phyloP scores from a whole-genome alignment of 169 alveolate species.

The Cryptosporidium ubiquitum region DNA sequence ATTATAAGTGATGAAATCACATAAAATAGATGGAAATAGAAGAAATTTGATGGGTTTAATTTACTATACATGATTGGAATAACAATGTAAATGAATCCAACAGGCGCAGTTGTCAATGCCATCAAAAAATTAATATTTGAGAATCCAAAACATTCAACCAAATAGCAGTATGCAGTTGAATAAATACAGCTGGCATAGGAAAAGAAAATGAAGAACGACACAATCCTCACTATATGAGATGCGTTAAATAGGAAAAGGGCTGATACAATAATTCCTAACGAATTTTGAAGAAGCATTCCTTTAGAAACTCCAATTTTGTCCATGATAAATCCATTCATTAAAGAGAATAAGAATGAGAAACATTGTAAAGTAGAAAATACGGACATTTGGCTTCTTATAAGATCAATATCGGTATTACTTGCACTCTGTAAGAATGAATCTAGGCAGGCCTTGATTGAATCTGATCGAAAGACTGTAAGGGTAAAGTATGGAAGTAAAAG shows the following conservation, averaged over 20 bases:
- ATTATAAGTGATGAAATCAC: conserved; percentile 32
- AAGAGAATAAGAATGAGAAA: conserved; percentile 55
- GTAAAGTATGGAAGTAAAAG: conserved; percentile 58
- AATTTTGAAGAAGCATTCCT: conserved; percentile 41
- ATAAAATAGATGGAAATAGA: conserved; percentile 61
- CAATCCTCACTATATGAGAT: conserved; percentile 20
- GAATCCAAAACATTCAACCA: conserved; percentile 69
- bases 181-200: conserved; percentile 57
- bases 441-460: conserved; percentile 63
- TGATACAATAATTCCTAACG: conserved; percentile 61
- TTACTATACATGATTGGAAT: conserved; percentile 68
- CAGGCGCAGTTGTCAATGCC: conserved; percentile 72
- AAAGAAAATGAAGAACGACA: conserved; percentile 50
- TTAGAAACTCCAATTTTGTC: conserved; percentile 66
- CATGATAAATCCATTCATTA: conserved; percentile 61
- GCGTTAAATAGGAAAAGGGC: neutral
- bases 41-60: conserved; percentile 39
- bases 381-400: conserved; percentile 51
- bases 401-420: neutral
- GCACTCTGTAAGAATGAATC: conserved; percentile 40
- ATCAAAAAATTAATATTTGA: conserved; percentile 63
- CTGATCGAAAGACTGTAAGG: conserved; percentile 62
- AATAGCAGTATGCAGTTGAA: conserved; percentile 67
- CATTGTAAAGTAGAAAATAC: conserved; percentile 61
- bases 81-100: conserved; percentile 41